Conservation (phyloP, 2,329 filamentous ascomycete genomes). For the Alternaria conjuncta region DNA sequence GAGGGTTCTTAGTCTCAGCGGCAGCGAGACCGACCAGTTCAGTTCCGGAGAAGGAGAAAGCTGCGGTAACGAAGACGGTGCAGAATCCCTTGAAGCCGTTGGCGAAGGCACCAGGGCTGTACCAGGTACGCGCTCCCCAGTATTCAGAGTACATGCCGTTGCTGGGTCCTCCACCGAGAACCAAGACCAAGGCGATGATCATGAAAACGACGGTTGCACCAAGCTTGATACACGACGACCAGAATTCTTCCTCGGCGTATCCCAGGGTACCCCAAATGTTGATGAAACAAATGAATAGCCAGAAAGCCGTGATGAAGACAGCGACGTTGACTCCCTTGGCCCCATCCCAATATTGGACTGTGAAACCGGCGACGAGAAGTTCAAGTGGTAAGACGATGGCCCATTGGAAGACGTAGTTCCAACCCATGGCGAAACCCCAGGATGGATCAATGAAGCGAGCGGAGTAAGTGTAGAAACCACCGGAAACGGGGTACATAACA, state of each 20-base stretch:
- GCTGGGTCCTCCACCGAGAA: conserved; percentile 62
- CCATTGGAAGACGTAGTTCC: conserved; percentile 49
- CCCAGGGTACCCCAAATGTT: conserved; percentile 49
- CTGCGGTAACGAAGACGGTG: conserved; percentile 67
- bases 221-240: conserved; percentile 47
- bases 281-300: conserved; percentile 46
- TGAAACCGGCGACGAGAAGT: conserved; percentile 48
- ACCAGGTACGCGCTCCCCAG: conserved; percentile 68
- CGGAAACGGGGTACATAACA: conserved; percentile 65
- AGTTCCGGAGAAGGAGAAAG: conserved; percentile 68
- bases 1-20: conserved; percentile 64
- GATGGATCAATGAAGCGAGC: conserved; percentile 56
- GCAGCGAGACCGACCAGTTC: conserved; percentile 67
- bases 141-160: conserved; percentile 57
- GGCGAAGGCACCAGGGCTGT: conserved; percentile 59
- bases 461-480: conserved; percentile 59
- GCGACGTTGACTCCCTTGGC: conserved; percentile 24
- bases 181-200: conserved; percentile 60
- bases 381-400: conserved; percentile 49
- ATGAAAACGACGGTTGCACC: conserved; percentile 48
- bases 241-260: conserved; percentile 52
- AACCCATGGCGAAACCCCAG: conserved; percentile 50
- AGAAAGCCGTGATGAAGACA: conserved; percentile 50
- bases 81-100: conserved; percentile 70
- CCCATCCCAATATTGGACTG: conserved; percentile 46